Evolutionary conservation across 176 grass and related monocot species (phyloP).

Genomic region (Cenchrus americanus): DNA sequence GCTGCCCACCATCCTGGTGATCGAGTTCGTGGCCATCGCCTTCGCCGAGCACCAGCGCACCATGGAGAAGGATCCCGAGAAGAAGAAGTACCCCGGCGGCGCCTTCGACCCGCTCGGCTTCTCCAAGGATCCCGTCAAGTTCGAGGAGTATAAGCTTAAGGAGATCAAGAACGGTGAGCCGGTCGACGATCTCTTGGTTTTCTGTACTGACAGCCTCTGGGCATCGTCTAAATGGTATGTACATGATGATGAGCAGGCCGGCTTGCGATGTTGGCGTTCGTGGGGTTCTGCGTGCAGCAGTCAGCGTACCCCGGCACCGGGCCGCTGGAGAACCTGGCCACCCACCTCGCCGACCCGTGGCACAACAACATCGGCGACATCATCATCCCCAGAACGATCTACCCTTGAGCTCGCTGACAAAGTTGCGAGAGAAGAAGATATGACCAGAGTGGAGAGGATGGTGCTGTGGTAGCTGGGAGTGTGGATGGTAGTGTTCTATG

Average conservation of each 20-base stretch:
- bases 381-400: conserved; percentile 81
- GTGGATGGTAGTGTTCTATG: neutral
- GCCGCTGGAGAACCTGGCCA: conserved; percentile 89
- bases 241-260: conserved; percentile 47
- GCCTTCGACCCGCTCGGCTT: conserved; percentile 98
- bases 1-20: conserved; percentile 85
- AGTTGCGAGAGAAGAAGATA: neutral
- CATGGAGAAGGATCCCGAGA: conserved; percentile 99
- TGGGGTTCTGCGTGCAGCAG: conserved; percentile 97
- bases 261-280: conserved; percentile 87
- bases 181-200: neutral
- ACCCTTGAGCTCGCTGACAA: conserved; percentile 42
- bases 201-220: neutral
- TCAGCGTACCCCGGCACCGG: conserved; percentile 93
- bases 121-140: conserved; percentile 96
- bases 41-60: conserved; percentile 99
- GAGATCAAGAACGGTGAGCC: conserved; percentile 95
- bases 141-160: conserved; percentile 97
- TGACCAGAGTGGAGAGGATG: too few species aligned
- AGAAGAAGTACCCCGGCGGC: conserved; percentile 99
- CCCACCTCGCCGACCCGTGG: conserved; percentile 95
- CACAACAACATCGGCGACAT: conserved; percentile 98
- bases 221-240: neutral
- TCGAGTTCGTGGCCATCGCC: conserved; percentile 95
- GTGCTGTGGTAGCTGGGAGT: neutral